Percentiles rank a stretch among this genome's conserved stretches.
Evolutionary conservation across 805 yeast species (phyloP).

Genomic region (Candida jianshihensis): DNA sequence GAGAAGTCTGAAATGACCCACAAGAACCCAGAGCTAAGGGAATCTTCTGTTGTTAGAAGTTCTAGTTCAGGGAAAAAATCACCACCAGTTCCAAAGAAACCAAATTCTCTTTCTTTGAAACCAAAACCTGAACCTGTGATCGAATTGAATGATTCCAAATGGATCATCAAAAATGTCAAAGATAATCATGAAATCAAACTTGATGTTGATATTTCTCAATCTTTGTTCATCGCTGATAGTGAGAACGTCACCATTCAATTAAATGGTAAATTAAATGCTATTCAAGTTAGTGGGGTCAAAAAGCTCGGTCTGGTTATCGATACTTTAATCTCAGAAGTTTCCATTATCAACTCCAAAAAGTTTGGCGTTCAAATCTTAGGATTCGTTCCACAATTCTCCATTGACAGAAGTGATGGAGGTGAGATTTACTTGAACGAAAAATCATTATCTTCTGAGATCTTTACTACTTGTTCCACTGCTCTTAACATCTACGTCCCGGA

Average conservation of each 20-base stretch:
- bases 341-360: constrained; percentile 70
- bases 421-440: constrained; percentile 68
- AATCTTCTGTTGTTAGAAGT: constrained; percentile 38
- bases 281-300: constrained; percentile 67
- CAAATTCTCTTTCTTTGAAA: constrained; percentile 46
- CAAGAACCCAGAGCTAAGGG: constrained; percentile 78
- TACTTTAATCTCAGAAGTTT: constrained; percentile 79
- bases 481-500: constrained; percentile 80
- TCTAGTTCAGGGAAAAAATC: constrained; percentile 34
- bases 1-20: constrained; percentile 93
- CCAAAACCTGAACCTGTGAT: constrained; percentile 55
- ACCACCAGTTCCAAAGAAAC: constrained; percentile 78
- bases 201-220: constrained; percentile 80
- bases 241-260: constrained; percentile 66
- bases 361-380: constrained; percentile 85
- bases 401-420: constrained; percentile 88
- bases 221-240: constrained; percentile 84
- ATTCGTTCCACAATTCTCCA: constrained; percentile 71
- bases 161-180: constrained; percentile 81
- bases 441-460: constrained; percentile 69
- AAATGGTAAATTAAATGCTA: constrained; percentile 87
- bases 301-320: constrained; percentile 78
- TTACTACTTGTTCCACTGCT: constrained; percentile 79
- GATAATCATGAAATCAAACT: constrained; percentile 55
- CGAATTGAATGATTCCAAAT: constrained; percentile 79